Evolutionary conservation across 139 green algal genomes (phyloP), one percentile per base, ranked within the genome.

Genomic region (Micractinium sp.): DNA sequence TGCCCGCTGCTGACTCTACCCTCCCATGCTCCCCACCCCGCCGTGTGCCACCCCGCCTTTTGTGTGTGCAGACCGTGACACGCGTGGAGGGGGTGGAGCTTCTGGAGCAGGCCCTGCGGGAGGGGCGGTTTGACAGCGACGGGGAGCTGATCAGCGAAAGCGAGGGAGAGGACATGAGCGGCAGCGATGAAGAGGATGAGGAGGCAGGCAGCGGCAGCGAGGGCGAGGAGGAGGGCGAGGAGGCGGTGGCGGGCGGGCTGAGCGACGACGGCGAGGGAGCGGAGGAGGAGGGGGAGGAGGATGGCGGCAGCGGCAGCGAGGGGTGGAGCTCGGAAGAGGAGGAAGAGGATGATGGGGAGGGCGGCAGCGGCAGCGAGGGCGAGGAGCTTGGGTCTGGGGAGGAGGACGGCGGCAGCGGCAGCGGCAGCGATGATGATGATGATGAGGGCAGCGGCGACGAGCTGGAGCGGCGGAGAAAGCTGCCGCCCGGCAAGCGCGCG

Each of bases 81-180:
- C 82, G 92, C n/a, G 85, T 99, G 31, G 92, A 96, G 27, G 98
- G 98, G 14, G 95, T 95, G 0, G 97, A 99, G 61, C 89, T 99
- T 90, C 93, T 99, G 69, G 80, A 98, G 92, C 85, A 90, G 39
- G 96, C 94, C 22, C 39, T 94, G 63, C 89, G 85, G 19, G 84
- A 89, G 71, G 93, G 92, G 18, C 78, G 74, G 53, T 80, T 83
- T 82, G 79, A 83, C 39, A 90, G 69, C 77, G 92, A 93, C 23
- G 90, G 82, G 14, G 90, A 92, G 89, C 75, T 86, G 61, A 63
- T 88, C 39, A 91, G 74, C 61, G 89, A 86, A 41, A 91, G 81
- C n/a, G 82, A 77, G 60, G 87, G 75, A 5, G 85, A 85, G 69
- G 89, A 81, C 7, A 85, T 79, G 36, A 78, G 41, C 29, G 89